These are phyloP conservation scores for Hypoxylon subgilvum DNA, from an alignment of 495 filamentous ascomycete genomes.

Conservation along the genomic window DNA sequence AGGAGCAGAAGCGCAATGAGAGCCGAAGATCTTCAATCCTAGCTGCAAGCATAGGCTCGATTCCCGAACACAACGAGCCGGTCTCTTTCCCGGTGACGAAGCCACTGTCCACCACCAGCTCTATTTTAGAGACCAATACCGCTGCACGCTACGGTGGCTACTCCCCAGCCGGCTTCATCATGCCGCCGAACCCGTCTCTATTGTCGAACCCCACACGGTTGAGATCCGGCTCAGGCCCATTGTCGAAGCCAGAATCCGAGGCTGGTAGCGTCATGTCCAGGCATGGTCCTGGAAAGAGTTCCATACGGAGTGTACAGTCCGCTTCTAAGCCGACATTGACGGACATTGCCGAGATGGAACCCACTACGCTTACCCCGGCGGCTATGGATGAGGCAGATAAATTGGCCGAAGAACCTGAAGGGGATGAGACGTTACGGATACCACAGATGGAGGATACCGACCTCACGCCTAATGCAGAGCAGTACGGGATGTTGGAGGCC, in stretches of 20 bases:
- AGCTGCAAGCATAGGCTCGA: constrained; percentile 47
- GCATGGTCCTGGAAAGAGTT: constrained; percentile 54
- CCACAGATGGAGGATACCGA: constrained; percentile 32
- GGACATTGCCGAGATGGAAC: constrained; percentile 56
- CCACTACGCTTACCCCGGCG: constrained; percentile 49
- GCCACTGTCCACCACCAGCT: constrained; percentile 65
- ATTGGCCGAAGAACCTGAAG: constrained; percentile 39
- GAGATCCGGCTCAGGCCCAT: constrained; percentile 56
- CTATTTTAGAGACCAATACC: constrained; percentile 70
- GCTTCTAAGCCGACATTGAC: constrained; percentile 50
- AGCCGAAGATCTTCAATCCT: constrained; percentile 64
- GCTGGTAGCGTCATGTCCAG: constrained; percentile 45
- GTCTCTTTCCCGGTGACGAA: constrained; percentile 43
- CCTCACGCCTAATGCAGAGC: constrained; percentile 34
- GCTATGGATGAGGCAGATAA: constrained; percentile 55
- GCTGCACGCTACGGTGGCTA: constrained; percentile 73
- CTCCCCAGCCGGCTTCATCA: constrained; percentile 68
- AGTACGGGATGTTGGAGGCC: constrained; percentile 19
- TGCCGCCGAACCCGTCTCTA: constrained; percentile 70
- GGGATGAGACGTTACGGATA: constrained; percentile 39
- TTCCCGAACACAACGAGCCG: constrained; percentile 46
- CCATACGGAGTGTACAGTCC: constrained; percentile 50
- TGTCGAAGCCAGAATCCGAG: constrained; percentile 43
- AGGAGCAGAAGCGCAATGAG: constrained; percentile 73
- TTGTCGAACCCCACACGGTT: constrained; percentile 59